phyloP scores from a whole-genome alignment of 305 asterid species.

The Fraxinus sp. region DNA sequence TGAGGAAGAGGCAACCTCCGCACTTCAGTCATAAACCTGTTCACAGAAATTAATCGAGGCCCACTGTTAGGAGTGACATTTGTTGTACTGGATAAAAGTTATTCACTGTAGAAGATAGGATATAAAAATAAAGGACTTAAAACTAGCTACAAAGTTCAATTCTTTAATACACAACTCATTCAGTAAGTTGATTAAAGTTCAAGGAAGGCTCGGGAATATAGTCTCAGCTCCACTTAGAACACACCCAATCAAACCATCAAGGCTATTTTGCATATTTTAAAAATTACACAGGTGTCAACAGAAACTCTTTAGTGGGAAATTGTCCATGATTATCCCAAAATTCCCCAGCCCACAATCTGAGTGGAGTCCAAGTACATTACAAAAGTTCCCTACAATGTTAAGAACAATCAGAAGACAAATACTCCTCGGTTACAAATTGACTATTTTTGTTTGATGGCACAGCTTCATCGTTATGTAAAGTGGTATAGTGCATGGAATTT shows the following conservation, averaged over 20 bases:
- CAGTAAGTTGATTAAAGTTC: neutral
- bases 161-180: neutral
- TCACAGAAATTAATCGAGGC: neutral
- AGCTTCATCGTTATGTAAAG: neutral
- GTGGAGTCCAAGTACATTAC: neutral
- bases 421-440: neutral
- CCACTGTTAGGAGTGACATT: neutral
- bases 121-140: neutral
- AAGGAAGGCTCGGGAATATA: neutral
- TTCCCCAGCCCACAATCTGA: neutral
- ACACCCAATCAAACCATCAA: neutral
- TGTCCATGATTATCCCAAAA: neutral
- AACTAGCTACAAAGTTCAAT: neutral
- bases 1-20: conserved; percentile 77
- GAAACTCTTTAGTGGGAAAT: neutral
- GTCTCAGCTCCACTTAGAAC: neutral
- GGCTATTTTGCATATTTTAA: neutral
- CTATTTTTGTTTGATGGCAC: neutral
- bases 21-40: conserved; percentile 92
- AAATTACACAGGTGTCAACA: neutral
- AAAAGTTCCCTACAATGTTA: neutral
- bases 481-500: neutral
- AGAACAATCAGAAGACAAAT: neutral
- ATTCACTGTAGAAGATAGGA: neutral
- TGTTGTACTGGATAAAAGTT: neutral